Conservation (phyloP, 495 filamentous ascomycete species). For the Aspergillus conjunctus region DNA sequence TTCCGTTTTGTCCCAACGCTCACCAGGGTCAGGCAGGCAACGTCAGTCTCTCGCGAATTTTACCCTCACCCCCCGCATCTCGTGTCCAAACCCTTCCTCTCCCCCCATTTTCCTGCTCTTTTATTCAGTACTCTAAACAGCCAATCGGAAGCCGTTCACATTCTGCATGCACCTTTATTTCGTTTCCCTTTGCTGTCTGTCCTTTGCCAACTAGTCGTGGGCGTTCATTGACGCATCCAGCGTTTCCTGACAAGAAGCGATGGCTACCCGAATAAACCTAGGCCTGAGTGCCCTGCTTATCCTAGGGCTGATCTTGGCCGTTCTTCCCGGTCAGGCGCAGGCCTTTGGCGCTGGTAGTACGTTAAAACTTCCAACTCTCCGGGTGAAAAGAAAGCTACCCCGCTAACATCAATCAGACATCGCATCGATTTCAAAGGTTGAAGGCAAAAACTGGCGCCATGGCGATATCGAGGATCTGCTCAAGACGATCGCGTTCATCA, state of each 20-base stretch:
- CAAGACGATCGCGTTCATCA: constrained; percentile 82
- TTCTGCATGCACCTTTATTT: constrained; percentile 13
- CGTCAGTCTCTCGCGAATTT: constrained; percentile 3
- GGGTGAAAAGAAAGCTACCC: neutral
- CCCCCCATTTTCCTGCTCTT: neutral
- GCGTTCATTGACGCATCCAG: neutral
- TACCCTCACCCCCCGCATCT: neutral
- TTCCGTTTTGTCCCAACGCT: neutral
- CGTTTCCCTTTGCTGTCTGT: constrained; percentile 1
- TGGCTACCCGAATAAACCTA: constrained; percentile 34
- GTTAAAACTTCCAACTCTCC: constrained; percentile 8
- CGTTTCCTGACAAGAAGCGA: constrained; percentile 20
- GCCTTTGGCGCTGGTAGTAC: constrained; percentile 90
- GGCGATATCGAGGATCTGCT: constrained; percentile 96
- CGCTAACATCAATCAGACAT: constrained; percentile 57
- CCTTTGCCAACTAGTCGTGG: neutral
- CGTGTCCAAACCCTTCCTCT: neutral
- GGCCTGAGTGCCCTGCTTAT: constrained; percentile 44
- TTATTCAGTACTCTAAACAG: neutral
- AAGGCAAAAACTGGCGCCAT: constrained; percentile 96
- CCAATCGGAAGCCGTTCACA: constrained; percentile 4
- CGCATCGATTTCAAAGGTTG: constrained; percentile 87
- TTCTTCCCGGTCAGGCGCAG: constrained; percentile 48
- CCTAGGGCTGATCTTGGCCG: constrained; percentile 62
- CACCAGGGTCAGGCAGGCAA: neutral